A percentile compares a stretch with the other conserved stretches of the same genome.
Conservation (phyloP, 805 yeast genomes). For the Tanozyma kutaoensis region DNA sequence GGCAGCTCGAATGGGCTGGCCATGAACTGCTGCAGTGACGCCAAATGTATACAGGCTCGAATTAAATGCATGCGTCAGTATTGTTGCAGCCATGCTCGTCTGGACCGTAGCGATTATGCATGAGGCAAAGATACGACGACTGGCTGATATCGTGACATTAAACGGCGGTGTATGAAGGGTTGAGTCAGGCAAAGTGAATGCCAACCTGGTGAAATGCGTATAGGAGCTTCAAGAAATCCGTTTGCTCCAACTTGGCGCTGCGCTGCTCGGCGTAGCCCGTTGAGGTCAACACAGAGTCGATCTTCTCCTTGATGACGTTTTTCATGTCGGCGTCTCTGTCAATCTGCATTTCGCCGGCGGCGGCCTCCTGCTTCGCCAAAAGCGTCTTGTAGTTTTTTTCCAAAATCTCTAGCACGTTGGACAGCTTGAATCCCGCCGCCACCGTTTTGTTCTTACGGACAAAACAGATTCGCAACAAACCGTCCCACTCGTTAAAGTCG, state of each 20-base stretch:
- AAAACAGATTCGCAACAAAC: constrained; percentile 79
- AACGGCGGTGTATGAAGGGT: no score
- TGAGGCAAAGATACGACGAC: no score
- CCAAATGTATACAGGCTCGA: no score
- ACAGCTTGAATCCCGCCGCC: constrained; percentile 82
- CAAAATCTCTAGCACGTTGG: constrained; percentile 64
- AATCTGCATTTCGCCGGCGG: constrained; percentile 24
- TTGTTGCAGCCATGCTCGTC: no score
- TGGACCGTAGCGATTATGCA: no score
- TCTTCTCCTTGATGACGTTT: constrained; percentile 49
- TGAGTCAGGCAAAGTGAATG: constrained; percentile 92
- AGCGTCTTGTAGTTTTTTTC: constrained; percentile 81
- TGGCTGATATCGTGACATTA: no score
- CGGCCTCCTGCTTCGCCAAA: constrained; percentile 37
- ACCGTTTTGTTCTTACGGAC: constrained; percentile 90
- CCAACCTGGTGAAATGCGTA: constrained; percentile 96
- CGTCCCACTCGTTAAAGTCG: constrained; percentile 96
- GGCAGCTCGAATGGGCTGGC: constrained; percentile 23
- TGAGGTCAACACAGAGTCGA: constrained; percentile 60
- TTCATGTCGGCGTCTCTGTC: constrained; percentile 28
- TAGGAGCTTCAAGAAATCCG: constrained; percentile 74
- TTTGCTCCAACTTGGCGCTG: constrained; percentile 90
- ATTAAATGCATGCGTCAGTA: no score
- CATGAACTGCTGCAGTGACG: no score
- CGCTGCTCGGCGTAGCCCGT: constrained; percentile 78